Evolutionary conservation across 2,329 filamentous ascomycete species (phyloP).

Genomic region (Alternaria sp.): DNA sequence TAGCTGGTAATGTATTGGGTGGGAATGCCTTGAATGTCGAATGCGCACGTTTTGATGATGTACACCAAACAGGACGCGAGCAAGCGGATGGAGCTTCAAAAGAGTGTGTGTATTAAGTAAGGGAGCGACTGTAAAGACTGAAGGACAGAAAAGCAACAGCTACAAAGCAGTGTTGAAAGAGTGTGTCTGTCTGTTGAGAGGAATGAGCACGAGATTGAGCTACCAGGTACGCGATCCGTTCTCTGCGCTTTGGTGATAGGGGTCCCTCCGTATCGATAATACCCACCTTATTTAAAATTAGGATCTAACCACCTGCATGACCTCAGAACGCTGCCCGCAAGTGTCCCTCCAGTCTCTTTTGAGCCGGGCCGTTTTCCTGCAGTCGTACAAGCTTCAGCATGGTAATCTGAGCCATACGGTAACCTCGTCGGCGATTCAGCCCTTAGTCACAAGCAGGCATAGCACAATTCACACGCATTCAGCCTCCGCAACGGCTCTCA

Average conservation of each 20-base stretch:
- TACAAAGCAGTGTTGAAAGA: conserved; percentile 32
- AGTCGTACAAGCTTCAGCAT: conserved; percentile 25
- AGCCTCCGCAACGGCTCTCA: conserved; percentile 20
- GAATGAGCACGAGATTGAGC: conserved; percentile 28
- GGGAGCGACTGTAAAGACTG: conserved; percentile 33
- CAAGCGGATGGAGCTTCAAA: conserved; percentile 20
- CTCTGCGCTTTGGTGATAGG: conserved; percentile 34
- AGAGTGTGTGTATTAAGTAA: conserved; percentile 33
- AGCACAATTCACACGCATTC: conserved; percentile 10
- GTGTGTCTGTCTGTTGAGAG: conserved; percentile 20
- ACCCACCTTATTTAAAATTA: conserved; percentile 42
- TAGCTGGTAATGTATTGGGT: conserved; percentile 9
- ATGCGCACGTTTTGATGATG: conserved; percentile 17
- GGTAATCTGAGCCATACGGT: neutral
- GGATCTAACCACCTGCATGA: conserved; percentile 43
- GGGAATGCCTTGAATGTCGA: conserved; percentile 9
- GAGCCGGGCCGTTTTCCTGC: conserved; percentile 27
- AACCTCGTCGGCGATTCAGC: neutral
- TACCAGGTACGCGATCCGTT: conserved; percentile 37
- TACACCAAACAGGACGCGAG: conserved; percentile 21
- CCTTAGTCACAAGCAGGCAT: conserved; percentile 19
- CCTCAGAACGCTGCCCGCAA: conserved; percentile 29
- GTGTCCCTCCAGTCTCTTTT: conserved; percentile 34
- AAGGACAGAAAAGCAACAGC: conserved; percentile 27
- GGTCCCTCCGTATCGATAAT: conserved; percentile 39